These are phyloP conservation scores for Mucor mucedo DNA, from an alignment of 371 early-diverging fungal species.

Conservation along the genomic window DNA sequence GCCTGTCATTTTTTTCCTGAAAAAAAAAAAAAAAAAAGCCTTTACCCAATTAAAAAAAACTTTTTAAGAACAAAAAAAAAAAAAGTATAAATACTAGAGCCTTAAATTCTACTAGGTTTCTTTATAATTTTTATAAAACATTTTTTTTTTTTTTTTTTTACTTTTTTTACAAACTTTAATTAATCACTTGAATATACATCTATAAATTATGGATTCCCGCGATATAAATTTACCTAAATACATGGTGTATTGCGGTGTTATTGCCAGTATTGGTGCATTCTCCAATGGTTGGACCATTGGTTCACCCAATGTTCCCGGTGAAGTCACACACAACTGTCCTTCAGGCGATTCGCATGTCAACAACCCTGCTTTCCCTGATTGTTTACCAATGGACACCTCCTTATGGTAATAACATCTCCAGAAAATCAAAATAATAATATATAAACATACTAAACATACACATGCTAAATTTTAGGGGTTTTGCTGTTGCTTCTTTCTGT, in stretches of 20 bases:
- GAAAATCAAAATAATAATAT: not conserved
- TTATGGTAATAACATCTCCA: constrained; percentile 21
- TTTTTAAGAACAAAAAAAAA: no score
- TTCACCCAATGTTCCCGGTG: constrained; percentile 53
- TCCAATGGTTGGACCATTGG: constrained; percentile 54
- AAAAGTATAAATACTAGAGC: no score
- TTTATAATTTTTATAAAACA: not conserved
- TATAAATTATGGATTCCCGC: constrained; percentile 45
- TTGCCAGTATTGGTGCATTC: constrained; percentile 46
- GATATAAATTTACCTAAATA: constrained; percentile 42
- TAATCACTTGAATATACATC: not conserved
- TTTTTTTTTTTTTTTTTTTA: not conserved
- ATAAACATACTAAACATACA: not conserved
- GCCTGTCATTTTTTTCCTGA: no score
- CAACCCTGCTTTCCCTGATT: constrained; percentile 35
- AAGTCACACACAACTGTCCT: constrained; percentile 34
- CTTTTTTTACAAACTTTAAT: not conserved
- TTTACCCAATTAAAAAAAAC: no score
- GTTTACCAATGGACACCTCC: constrained; percentile 37
- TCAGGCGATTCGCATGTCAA: constrained; percentile 22
- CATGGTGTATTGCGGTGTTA: constrained; percentile 48
- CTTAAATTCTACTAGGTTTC: no score
- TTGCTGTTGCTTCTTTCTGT: constrained; percentile 68
- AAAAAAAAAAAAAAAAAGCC: no score
- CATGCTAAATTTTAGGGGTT: constrained; percentile 18